These are phyloP conservation scores for Myxozyma melibiosi DNA, from an alignment of 805 yeast genomes.

Conservation along the genomic window DNA sequence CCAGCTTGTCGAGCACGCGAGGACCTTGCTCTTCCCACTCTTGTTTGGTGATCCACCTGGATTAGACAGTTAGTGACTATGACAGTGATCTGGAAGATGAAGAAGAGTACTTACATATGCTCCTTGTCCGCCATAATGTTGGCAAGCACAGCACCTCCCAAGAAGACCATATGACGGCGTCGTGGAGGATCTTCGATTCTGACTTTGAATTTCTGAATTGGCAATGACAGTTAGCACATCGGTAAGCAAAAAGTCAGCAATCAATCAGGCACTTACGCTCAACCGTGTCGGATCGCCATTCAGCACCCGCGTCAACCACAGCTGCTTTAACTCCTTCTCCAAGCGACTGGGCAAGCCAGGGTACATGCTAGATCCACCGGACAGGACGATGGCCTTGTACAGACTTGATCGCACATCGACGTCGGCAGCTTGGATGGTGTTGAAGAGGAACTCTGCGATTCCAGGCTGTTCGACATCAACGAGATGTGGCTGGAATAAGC, in stretches of 20 bases:
- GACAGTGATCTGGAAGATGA: background rate
- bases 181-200: constrained; percentile 98
- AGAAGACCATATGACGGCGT: constrained; percentile 97
- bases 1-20: constrained; percentile 78
- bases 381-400: constrained; percentile 87
- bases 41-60: constrained; percentile 79
- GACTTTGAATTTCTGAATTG: constrained; percentile 73
- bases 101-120: constrained; percentile 58
- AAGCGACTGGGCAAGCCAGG: constrained; percentile 96
- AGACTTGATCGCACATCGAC: constrained; percentile 87
- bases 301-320: constrained; percentile 88
- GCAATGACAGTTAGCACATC: background rate
- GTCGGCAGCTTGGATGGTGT: constrained; percentile 92
- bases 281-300: constrained; percentile 84
- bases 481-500: constrained; percentile 91
- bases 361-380: constrained; percentile 98
- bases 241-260: constrained; percentile 40
- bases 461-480: constrained; percentile 98
- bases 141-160: constrained; percentile 98
- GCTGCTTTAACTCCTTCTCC: constrained; percentile 94
- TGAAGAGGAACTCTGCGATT: constrained; percentile 87
- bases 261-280: constrained; percentile 21
- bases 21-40: constrained; percentile 99
- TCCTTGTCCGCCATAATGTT: constrained; percentile 98
- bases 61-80: background rate